These are phyloP conservation scores for Mimosa bimucronata DNA, from an alignment of 306 rosid species.

Conservation along the genomic window DNA sequence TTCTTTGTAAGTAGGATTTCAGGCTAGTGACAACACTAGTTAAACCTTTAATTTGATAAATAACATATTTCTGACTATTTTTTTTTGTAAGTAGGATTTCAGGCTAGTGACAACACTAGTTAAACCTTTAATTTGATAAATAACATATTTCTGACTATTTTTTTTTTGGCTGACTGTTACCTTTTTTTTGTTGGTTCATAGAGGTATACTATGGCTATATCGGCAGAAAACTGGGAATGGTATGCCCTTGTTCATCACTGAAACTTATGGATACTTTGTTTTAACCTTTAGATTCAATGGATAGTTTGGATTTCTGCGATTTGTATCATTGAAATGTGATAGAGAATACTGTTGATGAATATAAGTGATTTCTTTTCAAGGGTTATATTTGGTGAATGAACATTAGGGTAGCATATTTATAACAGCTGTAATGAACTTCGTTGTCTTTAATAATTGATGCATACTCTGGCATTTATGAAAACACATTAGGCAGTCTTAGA, in stretches of 20 bases:
- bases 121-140: background rate
- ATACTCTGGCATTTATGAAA: background rate
- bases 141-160: conserved; percentile 14
- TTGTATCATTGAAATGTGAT: background rate
- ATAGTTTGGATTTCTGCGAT: background rate
- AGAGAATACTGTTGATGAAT: background rate
- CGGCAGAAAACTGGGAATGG: conserved; percentile 85
- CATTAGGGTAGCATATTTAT: background rate
- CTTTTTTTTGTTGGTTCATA: conserved; percentile 42
- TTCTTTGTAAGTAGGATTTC: conserved; percentile 13
- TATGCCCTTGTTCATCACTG: conserved; percentile 46
- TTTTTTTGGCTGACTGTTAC: conserved; percentile 38
- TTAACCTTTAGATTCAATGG: background rate
- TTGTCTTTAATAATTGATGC: background rate
- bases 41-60: background rate
- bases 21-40: background rate
- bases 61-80: conserved; percentile 14
- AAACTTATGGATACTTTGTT: conserved; percentile 13
- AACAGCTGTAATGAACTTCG: background rate
- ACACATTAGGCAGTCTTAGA: background rate
- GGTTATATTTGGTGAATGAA: background rate
- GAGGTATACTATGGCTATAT: conserved; percentile 79
- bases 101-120: background rate
- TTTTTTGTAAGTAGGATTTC: conserved; percentile 12
- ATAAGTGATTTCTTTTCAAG: background rate